Conservation (phyloP, 2,329 filamentous ascomycete genomes). For the Nemania sp. region DNA sequence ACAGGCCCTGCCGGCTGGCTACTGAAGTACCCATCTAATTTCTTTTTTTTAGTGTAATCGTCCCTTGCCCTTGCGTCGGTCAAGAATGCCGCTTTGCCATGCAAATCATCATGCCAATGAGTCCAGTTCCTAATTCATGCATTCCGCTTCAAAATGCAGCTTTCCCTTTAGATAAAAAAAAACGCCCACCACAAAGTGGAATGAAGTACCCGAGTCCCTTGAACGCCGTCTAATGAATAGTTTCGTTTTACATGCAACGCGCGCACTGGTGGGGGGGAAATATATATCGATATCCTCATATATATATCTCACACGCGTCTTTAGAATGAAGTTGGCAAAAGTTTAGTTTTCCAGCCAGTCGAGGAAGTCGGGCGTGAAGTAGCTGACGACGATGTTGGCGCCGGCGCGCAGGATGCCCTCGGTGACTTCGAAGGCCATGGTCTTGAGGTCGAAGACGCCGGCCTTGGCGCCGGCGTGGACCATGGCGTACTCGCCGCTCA, state of each 20-base stretch:
- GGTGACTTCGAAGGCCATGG: constrained; percentile 93
- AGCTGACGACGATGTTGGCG: constrained; percentile 89
- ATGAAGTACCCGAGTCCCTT: background rate
- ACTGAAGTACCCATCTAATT: too few relatives aligned
- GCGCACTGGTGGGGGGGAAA: too few relatives aligned
- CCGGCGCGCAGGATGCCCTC: constrained; percentile 92
- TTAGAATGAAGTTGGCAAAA: background rate
- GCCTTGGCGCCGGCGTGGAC: constrained; percentile 95
- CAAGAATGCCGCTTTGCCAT: background rate
- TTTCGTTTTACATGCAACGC: constrained; percentile 2
- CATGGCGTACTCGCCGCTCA: constrained; percentile 97
- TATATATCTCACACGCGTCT: too few relatives aligned
- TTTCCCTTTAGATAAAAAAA: constrained; percentile 1
- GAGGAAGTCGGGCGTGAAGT: constrained; percentile 84
- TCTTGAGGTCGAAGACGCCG: constrained; percentile 92
- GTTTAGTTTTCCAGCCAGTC: constrained; percentile 64
- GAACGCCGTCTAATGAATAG: constrained; percentile 21
- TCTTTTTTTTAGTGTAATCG: too few relatives aligned
- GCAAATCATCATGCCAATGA: constrained; percentile 13
- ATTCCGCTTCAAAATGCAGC: constrained; percentile 3
- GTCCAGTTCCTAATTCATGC: constrained; percentile 3
- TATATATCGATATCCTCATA: background rate
- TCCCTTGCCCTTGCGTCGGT: too few relatives aligned
- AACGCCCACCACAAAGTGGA: constrained; percentile 13
- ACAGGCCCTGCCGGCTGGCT: too few relatives aligned